These are phyloP conservation scores for Trichoderma erinaceum DNA, from an alignment of 495 filamentous ascomycete species.

Conservation along the genomic window DNA sequence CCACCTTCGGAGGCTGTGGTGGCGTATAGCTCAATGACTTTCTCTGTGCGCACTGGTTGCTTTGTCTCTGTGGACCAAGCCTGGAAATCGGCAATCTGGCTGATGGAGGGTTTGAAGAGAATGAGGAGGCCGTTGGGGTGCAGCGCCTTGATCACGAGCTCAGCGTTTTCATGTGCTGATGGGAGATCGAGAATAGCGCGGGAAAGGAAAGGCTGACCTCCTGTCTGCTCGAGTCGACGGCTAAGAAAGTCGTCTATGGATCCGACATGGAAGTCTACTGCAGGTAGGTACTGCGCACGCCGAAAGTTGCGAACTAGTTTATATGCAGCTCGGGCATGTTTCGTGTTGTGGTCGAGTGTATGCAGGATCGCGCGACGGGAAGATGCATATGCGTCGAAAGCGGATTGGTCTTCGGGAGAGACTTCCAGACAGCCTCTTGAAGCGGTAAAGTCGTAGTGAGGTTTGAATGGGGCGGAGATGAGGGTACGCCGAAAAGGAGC, in stretches of 20 bases:
- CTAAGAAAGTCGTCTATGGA: slow-evolving; percentile 57
- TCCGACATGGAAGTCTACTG: slow-evolving; percentile 69
- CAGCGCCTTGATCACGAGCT: slow-evolving; percentile 46
- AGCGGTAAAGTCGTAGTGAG: background rate
- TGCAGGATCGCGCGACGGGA: slow-evolving; percentile 62
- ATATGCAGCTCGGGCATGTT: slow-evolving; percentile 54
- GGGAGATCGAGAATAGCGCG: slow-evolving; percentile 69
- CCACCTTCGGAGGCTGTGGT: background rate
- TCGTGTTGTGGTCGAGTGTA: slow-evolving; percentile 56
- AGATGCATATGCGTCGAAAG: slow-evolving; percentile 35
- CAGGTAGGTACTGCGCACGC: slow-evolving; percentile 56
- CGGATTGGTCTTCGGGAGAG: background rate
- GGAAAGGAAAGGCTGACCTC: slow-evolving; percentile 54
- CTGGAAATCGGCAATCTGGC: slow-evolving; percentile 62
- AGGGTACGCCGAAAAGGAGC: slow-evolving; percentile 15
- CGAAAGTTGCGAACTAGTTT: slow-evolving; percentile 58
- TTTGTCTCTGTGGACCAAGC: slow-evolving; percentile 25
- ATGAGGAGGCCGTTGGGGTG: slow-evolving; percentile 54
- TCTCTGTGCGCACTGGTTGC: slow-evolving; percentile 8
- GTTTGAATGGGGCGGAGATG: slow-evolving; percentile 19
- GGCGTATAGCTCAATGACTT: slow-evolving; percentile 13
- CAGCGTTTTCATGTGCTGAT: slow-evolving; percentile 35
- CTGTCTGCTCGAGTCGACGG: slow-evolving; percentile 36
- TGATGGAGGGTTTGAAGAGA: slow-evolving; percentile 70
- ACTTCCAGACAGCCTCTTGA: slow-evolving; percentile 2